phyloP scores from a whole-genome alignment of 495 filamentous ascomycete species.

The Penicillium cosmopolitanum region DNA sequence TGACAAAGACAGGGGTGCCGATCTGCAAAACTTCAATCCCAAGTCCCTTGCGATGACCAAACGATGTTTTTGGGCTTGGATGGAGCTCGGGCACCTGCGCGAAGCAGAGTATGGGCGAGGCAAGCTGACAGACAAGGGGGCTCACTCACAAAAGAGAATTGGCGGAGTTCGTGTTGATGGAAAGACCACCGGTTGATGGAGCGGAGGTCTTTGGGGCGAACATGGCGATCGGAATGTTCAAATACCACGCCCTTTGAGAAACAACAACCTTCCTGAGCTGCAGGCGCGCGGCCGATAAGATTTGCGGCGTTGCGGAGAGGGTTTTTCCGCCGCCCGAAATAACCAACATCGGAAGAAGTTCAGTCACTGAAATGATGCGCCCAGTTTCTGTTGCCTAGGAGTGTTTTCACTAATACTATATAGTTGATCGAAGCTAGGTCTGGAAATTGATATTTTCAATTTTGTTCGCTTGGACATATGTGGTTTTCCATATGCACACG shows the following conservation, averaged over 20 bases:
- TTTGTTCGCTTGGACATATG: too few species aligned
- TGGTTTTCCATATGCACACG: too few species aligned
- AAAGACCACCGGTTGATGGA: conserved; percentile 57
- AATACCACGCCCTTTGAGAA: conserved; percentile 4
- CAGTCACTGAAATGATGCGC: too few species aligned
- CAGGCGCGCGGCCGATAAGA: conserved; percentile 24
- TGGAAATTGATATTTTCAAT: too few species aligned
- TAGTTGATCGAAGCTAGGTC: too few species aligned
- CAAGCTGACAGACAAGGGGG: not conserved
- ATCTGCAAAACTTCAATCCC: not conserved
- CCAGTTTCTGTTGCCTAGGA: too few species aligned
- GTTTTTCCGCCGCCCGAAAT: not conserved
- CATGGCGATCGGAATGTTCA: conserved; percentile 34
- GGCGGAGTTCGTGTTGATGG: conserved; percentile 76
- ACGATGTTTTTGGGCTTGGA: conserved; percentile 4
- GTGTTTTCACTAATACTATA: too few species aligned
- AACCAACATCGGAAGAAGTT: not conserved
- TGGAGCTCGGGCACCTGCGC: conserved; percentile 5
- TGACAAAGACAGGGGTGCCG: conserved; percentile 4
- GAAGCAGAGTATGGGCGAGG: not conserved
- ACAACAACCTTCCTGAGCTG: conserved; percentile 15
- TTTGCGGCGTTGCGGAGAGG: conserved; percentile 16
- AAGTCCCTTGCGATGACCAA: conserved; percentile 11
- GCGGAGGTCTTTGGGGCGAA: conserved; percentile 66
- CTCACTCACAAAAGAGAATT: conserved; percentile 71